Evolutionary conservation across 345 rosid species (phyloP).

Genomic region (Rhizophora apiculata): DNA sequence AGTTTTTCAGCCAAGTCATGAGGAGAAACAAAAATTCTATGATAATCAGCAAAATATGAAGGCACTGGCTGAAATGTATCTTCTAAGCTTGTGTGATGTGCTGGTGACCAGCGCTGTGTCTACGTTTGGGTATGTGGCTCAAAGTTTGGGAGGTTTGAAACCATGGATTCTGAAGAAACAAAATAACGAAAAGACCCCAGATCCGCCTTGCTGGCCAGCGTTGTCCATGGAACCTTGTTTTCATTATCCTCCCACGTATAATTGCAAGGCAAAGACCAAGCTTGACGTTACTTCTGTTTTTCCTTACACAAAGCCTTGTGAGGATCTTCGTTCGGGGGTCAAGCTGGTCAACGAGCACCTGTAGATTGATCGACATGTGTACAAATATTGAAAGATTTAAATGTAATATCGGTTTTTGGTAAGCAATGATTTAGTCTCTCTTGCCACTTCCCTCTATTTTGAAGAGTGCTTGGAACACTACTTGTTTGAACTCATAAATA

Average conservation of each 20-base stretch:
- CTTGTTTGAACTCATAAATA: too few relatives aligned
- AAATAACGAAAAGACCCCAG: neutral
- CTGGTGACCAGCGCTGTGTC: constrained; percentile 26
- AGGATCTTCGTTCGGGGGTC: constrained; percentile 10
- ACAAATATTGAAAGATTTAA: too few relatives aligned
- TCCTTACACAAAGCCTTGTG: constrained; percentile 9
- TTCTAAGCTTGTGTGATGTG: constrained; percentile 24
- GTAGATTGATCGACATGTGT: neutral
- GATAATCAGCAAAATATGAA: constrained; percentile 23
- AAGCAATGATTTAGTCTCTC: too few relatives aligned
- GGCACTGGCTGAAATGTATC: constrained; percentile 30
- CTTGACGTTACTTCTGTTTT: neutral
- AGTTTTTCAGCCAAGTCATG: constrained; percentile 29
- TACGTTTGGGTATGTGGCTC: constrained; percentile 31
- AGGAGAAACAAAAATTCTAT: constrained; percentile 17
- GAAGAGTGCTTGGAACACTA: too few relatives aligned
- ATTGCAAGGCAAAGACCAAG: constrained; percentile 2
- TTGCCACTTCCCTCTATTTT: too few relatives aligned
- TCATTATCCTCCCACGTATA: constrained; percentile 11
- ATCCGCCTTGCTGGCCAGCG: constrained; percentile 17
- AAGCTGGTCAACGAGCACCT: constrained; percentile 12
- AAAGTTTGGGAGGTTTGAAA: constrained; percentile 18
- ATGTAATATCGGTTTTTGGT: too few relatives aligned
- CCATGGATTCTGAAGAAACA: constrained; percentile 21
- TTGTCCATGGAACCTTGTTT: constrained; percentile 26